Evolutionary conservation across 1,284 basidiomycete genomes (phyloP), one percentile per base, ranked within the genome.

Genomic region (Laetiporus sulphureus): DNA sequence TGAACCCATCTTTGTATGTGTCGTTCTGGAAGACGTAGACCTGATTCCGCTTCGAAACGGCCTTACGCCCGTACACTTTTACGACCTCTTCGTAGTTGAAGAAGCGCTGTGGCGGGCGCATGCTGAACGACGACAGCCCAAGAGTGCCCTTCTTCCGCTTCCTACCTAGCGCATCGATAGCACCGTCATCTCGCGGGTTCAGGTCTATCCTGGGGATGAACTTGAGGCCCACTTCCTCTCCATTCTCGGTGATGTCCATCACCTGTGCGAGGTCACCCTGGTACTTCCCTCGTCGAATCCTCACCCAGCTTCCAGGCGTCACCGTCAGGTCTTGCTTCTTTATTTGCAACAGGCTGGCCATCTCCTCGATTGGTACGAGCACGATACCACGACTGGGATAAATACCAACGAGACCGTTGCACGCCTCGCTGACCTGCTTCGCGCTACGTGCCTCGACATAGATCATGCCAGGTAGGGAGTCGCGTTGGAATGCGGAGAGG

Each of bases 191-290:
- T 44, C 83, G 79, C 19, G 93, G 93, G 46, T 87, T 91, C 44
- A 98, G 72, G 66, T 99, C 96, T 61, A 99, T 96, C 57, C 96
- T 89, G 16, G 95, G 95, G 46, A 99, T 80, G 60, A 97, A 93
- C 61, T 92, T 90, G 55, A 99, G 72, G 1, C 90, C 92, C 36
- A 94, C 87, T 45, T 92, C 91, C 59, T 98, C 92, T 41, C 92
- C 93, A 46, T 93, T 96, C 59, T 94, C 91, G 7, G 85, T 84
- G 46, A 94, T 77, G 57, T 97, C 94, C 63, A 96, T 74, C 37
- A 99, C 90, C 62, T 97, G 93, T 0, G 95, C 96, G 38, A 99
- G 69, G 63, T 99, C 95, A 27, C 93, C 92, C 32, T 85, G 77
- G 61, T 99, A 95, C 61, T 91, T 95, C 38, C 94, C 94, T 40